Evolutionary conservation across 2,329 filamentous ascomycete genomes (phyloP), one percentile per base, ranked within the genome.

Genomic region (Xylariaceae sp.): DNA sequence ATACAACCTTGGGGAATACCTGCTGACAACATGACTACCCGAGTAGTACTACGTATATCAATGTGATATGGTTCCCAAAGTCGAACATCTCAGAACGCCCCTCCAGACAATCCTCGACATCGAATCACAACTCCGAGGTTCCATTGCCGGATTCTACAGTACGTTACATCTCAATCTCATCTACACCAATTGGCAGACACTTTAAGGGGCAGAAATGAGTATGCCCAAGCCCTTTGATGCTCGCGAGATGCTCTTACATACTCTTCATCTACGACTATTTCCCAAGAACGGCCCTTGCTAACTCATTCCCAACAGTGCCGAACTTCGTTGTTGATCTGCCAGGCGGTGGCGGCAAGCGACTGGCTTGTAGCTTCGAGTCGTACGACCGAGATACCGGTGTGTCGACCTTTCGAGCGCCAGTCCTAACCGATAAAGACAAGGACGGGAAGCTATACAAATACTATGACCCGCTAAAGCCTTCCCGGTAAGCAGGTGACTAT

Each of bases 41-140:
- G 46, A 29, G 34, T 62, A 85, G 80, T 88, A 88, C 69, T 88
- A 88, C 64, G 80, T 88, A 48, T 88, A 88, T 69, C 84, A 87
- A 66, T 82, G 82, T 43, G 86, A 88, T 68, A 84, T 88, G 79
- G 83, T 87, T 7, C 71, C 76, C 24, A 82, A 79, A 40, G 76
- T 84, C 2, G 86, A 88, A 72, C 85, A 88, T 64, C 74, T 87
- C 19, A 82, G 86, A 6, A 88, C 85, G 0, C 84, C 84, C 2
- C 76, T 88, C 9, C 76, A 77, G 39, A 84, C 80, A 2, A 85
- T 86, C 43, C 75, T 87, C 14, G 73, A 84, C 16, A 73, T 88
- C 0, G 85, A 88, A 68, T 75, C 78, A 19, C 68, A 82, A 37
- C 76, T 88, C 51, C 81, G 83, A 9, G 86, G 85, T 26, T 83